A percentile compares a stretch with the other conserved stretches of the same genome.
These are phyloP conservation scores for Fraxinus quadrangulata DNA, from an alignment of 257 asterid species.

Conservation along the genomic window DNA sequence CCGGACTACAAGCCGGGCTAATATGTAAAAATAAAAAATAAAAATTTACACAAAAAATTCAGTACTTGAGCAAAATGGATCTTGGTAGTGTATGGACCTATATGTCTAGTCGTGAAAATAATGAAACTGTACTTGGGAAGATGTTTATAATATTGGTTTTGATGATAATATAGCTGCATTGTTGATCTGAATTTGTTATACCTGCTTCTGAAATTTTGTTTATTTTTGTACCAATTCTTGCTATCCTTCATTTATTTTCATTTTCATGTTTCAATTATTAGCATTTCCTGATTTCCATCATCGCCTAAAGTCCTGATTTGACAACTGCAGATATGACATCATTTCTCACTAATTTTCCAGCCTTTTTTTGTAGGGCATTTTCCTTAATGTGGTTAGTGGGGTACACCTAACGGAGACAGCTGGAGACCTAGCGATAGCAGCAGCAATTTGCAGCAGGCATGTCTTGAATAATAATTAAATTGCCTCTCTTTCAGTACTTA, in stretches of 20 bases:
- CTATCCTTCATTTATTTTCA: not conserved
- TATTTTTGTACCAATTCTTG: not conserved
- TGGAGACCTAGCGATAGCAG: constrained; percentile 93
- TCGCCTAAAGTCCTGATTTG: constrained; percentile 4
- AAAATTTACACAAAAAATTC: too few relatives aligned
- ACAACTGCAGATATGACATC: constrained; percentile 7
- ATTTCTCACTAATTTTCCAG: constrained; percentile 23
- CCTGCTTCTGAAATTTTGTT: not conserved
- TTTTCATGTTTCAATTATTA: not conserved
- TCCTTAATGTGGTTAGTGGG: constrained; percentile 78
- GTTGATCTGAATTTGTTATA: not conserved
- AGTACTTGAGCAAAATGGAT: not conserved
- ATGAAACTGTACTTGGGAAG: not conserved
- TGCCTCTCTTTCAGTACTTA: constrained; percentile 12
- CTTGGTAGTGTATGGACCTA: not conserved
- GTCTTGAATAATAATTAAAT: constrained; percentile 20
- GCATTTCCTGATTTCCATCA: not conserved
- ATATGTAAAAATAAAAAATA: too few relatives aligned
- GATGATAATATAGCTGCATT: constrained; percentile 4
- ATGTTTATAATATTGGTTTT: not conserved
- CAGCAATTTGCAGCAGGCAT: constrained; percentile 98
- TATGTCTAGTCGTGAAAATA: not conserved
- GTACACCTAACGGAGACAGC: constrained; percentile 73
- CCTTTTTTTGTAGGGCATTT: constrained; percentile 59
- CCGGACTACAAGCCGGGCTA: too few relatives aligned